Evolutionary conservation across 768 basidiomycete species (phyloP).

Genomic region (Lactifluus volemus): DNA sequence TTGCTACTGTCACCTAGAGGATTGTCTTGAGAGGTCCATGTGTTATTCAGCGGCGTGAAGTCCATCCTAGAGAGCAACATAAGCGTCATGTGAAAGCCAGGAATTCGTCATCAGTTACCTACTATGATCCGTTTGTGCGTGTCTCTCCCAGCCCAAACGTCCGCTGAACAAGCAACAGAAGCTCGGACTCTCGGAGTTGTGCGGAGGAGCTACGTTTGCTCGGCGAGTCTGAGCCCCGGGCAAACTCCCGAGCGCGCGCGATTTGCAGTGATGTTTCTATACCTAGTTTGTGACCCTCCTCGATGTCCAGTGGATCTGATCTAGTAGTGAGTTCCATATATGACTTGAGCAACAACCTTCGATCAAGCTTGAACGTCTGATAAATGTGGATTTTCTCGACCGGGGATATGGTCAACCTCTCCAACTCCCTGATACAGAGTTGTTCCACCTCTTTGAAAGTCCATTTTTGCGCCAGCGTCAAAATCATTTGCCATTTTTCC

Average conservation of each 20-base stretch:
- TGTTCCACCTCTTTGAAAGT: conserved; percentile 40
- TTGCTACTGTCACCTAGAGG: too few species aligned
- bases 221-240: not conserved
- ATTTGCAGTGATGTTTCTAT: conserved; percentile 47
- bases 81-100: too few species aligned
- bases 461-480: conserved; percentile 49
- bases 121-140: not conserved
- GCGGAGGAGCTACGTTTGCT: not conserved
- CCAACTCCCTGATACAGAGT: conserved; percentile 48
- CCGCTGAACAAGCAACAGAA: not conserved
- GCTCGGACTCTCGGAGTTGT: not conserved
- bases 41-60: too few species aligned
- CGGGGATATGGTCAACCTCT: conserved; percentile 32
- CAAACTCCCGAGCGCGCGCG: conserved; percentile 42
- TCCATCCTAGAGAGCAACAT: not conserved
- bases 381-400: conserved; percentile 51
- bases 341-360: conserved; percentile 37
- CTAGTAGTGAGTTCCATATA: conserved; percentile 49
- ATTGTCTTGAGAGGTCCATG: too few species aligned
- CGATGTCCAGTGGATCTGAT: conserved; percentile 38
- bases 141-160: not conserved
- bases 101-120: not conserved
- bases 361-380: conserved; percentile 42
- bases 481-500: conserved; percentile 45
- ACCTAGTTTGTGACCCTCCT: conserved; percentile 48